Percentiles rank a stretch among this genome's conserved stretches.
These are phyloP conservation scores for Dryadomyces quercivorus DNA, from an alignment of 2,329 filamentous ascomycete species.

Conservation along the genomic window DNA sequence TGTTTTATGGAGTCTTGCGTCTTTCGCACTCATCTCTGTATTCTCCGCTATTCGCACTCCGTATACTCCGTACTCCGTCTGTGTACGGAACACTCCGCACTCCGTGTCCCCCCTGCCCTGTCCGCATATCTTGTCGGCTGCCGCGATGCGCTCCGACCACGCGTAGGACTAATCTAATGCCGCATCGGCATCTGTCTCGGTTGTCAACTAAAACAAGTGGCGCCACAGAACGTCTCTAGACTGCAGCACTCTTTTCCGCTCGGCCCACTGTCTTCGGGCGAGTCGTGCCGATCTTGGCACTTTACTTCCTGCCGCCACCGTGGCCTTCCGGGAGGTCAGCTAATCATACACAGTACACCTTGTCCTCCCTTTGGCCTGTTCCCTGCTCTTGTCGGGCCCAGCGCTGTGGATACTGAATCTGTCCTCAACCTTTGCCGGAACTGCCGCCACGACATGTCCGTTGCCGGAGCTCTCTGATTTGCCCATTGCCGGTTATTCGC, in stretches of 20 bases:
- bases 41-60: too few relatives aligned
- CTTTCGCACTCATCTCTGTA: too few relatives aligned
- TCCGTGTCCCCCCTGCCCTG: too few relatives aligned
- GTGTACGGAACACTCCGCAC: too few relatives aligned
- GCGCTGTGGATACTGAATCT: neutral
- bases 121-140: too few relatives aligned
- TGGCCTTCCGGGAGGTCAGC: too few relatives aligned
- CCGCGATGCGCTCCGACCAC: too few relatives aligned
- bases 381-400: neutral
- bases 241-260: neutral
- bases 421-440: neutral
- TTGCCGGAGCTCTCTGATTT: neutral
- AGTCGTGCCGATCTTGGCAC: conserved; percentile 9
- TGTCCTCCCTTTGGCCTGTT: neutral
- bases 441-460: neutral
- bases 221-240: neutral
- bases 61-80: too few relatives aligned
- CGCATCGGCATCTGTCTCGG: too few relatives aligned
- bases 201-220: neutral
- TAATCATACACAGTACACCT: neutral
- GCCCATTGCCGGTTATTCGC: neutral
- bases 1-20: too few relatives aligned
- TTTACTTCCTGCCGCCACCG: neutral
- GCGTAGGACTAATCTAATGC: too few relatives aligned
- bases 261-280: conserved; percentile 3